These are phyloP conservation scores for Diaporthe ilicicola DNA, from an alignment of 2,329 filamentous ascomycete species.

Conservation along the genomic window DNA sequence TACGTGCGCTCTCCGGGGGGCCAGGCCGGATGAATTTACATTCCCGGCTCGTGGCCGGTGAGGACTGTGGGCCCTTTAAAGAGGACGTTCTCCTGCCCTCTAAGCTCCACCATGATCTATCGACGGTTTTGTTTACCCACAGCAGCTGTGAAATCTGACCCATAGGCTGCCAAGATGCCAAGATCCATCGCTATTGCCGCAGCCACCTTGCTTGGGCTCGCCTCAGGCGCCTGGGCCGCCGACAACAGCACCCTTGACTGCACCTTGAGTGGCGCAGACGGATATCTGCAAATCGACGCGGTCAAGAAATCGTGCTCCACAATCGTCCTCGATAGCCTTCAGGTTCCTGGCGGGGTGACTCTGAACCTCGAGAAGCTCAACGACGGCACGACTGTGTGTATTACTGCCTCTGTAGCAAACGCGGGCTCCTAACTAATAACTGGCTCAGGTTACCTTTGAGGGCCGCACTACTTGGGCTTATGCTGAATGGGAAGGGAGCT, in stretches of 20 bases:
- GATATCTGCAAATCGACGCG: slow-evolving; percentile 50
- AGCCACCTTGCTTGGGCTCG: slow-evolving; percentile 21
- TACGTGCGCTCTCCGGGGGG: neutral
- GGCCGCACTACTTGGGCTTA: slow-evolving; percentile 75
- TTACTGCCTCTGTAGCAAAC: neutral
- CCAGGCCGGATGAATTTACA: neutral
- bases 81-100: neutral
- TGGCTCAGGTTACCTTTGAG: slow-evolving; percentile 62
- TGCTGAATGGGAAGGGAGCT: slow-evolving; percentile 70
- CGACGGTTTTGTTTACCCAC: neutral
- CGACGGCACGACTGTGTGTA: slow-evolving; percentile 53
- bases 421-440: slow-evolving; percentile 6
- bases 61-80: neutral
- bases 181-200: neutral
- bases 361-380: slow-evolving; percentile 65
- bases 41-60: neutral
- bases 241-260: slow-evolving; percentile 44
- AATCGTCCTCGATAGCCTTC: slow-evolving; percentile 61
- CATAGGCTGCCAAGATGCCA: slow-evolving; percentile 5
- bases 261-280: slow-evolving; percentile 62
- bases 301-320: slow-evolving; percentile 60
- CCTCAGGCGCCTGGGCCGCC: slow-evolving; percentile 24
- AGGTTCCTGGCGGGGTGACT: slow-evolving; percentile 65
- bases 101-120: neutral
- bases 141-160: neutral